These are phyloP conservation scores for Vigna angularis DNA, from an alignment of 306 rosid species.

Conservation along the genomic window DNA sequence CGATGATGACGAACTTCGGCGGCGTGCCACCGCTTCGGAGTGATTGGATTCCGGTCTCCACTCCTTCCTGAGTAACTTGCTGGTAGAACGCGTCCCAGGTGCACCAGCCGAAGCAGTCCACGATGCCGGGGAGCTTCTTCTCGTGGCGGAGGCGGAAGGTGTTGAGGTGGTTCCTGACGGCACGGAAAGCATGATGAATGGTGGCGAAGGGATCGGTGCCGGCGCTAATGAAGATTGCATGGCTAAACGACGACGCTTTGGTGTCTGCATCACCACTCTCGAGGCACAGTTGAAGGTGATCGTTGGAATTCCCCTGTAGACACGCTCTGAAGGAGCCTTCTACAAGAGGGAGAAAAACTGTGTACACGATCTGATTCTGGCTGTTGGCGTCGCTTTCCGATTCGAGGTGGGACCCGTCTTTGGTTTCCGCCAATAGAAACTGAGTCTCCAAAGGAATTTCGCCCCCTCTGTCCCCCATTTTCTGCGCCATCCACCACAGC, in stretches of 20 bases:
- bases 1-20: conserved; percentile 85
- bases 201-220: conserved; percentile 80
- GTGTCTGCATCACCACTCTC: conserved; percentile 83
- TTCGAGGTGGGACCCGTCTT: conserved; percentile 74
- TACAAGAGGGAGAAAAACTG: conserved; percentile 78
- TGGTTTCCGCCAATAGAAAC: conserved; percentile 74
- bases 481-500: conserved; percentile 98
- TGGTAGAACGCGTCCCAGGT: conserved; percentile 96
- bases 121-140: conserved; percentile 80
- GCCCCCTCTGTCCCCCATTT: conserved; percentile 77
- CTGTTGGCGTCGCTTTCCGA: conserved; percentile 44
- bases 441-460: conserved; percentile 90
- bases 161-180: conserved; percentile 63
- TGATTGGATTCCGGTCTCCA: conserved; percentile 68
- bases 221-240: conserved; percentile 63
- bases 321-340: conserved; percentile 84
- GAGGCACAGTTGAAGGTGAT: conserved; percentile 76
- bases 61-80: conserved; percentile 86
- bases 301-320: conserved; percentile 67
- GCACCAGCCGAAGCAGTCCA: conserved; percentile 88
- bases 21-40: conserved; percentile 75
- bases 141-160: conserved; percentile 84
- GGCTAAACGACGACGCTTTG: conserved; percentile 69
- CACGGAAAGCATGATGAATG: conserved; percentile 61
- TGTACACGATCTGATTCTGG: conserved; percentile 61